Conservation (phyloP, 495 filamentous ascomycete genomes). For the Penicillium steckii region DNA sequence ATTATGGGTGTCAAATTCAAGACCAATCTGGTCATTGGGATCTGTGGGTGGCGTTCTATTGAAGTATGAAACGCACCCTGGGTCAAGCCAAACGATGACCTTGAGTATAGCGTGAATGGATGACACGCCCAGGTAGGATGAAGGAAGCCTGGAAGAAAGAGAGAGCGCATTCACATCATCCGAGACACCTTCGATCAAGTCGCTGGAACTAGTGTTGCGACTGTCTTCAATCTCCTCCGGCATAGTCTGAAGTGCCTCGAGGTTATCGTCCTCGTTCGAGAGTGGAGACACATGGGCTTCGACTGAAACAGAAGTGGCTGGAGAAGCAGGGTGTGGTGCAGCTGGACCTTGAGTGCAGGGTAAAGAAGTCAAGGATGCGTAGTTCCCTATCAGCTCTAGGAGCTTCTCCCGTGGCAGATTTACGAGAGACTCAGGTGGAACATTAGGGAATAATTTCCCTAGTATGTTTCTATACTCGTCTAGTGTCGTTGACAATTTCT, state of each 20-base stretch:
- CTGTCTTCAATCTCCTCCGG: slow-evolving; percentile 34
- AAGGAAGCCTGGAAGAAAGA: slow-evolving; percentile 66
- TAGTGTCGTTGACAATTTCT: slow-evolving; percentile 41
- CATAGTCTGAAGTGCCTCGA: slow-evolving; percentile 43
- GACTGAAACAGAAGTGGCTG: slow-evolving; percentile 36
- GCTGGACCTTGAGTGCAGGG: not conserved
- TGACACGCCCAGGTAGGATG: slow-evolving; percentile 79
- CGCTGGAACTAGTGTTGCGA: slow-evolving; percentile 26
- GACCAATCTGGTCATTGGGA: slow-evolving; percentile 16
- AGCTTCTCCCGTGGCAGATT: slow-evolving; percentile 50
- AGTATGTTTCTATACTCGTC: slow-evolving; percentile 40
- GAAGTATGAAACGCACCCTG: slow-evolving; percentile 59
- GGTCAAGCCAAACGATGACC: slow-evolving; percentile 76
- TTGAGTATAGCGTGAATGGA: slow-evolving; percentile 79
- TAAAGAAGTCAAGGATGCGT: slow-evolving; percentile 9
- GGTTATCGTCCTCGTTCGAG: slow-evolving; percentile 40
- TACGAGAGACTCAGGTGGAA: slow-evolving; percentile 37
- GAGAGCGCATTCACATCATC: slow-evolving; percentile 82
- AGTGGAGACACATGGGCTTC: slow-evolving; percentile 42
- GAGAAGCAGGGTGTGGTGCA: slow-evolving; percentile 35
- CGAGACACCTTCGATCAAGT: slow-evolving; percentile 64
- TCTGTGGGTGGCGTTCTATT: slow-evolving; percentile 36
- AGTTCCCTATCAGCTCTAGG: slow-evolving; percentile 36
- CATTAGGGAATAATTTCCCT: slow-evolving; percentile 37
- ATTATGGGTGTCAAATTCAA: slow-evolving; percentile 13